These are phyloP conservation scores for Hymenoscyphus fraxineus DNA, from an alignment of 2,329 filamentous ascomycete genomes.

Conservation along the genomic window DNA sequence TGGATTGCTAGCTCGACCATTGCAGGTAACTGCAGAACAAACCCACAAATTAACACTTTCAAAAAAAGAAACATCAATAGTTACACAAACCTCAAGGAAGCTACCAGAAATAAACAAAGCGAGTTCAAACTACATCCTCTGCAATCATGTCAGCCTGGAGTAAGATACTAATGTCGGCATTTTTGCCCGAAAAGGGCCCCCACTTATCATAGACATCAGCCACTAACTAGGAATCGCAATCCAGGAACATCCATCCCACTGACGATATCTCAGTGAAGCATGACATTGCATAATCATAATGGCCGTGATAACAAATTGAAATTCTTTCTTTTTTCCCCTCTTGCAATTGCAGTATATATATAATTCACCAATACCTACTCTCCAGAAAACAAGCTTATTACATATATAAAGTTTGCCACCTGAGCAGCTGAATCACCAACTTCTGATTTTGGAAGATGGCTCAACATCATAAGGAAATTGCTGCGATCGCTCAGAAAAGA, in stretches of 20 bases:
- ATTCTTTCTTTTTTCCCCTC: background rate
- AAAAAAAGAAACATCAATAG: background rate
- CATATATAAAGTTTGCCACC: background rate
- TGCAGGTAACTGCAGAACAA: background rate
- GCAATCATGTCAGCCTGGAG: background rate
- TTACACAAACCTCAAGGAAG: background rate
- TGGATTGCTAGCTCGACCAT: too few species aligned
- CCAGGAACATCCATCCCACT: background rate
- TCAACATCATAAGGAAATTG: conserved; percentile 37
- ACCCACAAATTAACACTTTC: background rate
- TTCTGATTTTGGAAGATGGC: conserved; percentile 24
- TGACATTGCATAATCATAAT: background rate
- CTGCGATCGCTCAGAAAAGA: conserved; percentile 36
- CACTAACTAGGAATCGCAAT: background rate
- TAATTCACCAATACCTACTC: background rate
- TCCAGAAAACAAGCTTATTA: background rate
- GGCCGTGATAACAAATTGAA: background rate
- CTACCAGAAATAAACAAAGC: background rate
- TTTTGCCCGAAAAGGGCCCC: background rate
- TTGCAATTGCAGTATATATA: background rate
- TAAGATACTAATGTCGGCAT: background rate
- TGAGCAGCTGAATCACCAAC: background rate
- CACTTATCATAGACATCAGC: background rate
- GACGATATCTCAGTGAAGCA: background rate
- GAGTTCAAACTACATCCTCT: background rate